Evolutionary conservation across 1,139 yeast genomes (phyloP), one percentile per base, ranked within the genome.

Genomic region (Kodamaea alishanica): DNA sequence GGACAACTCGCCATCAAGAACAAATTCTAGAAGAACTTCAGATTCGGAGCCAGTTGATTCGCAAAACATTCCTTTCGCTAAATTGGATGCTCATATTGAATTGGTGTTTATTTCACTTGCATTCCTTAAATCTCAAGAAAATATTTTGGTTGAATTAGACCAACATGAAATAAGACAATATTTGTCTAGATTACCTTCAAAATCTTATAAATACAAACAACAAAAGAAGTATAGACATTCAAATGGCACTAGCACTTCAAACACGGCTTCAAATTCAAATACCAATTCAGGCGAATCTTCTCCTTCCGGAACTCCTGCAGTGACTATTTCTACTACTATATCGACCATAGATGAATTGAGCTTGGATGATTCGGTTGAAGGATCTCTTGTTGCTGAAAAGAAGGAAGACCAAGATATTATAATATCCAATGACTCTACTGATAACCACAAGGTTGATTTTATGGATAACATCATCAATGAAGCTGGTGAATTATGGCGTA

Each of bases 401-500:
- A 39, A 35, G 4, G 15, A 33, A 10, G 26, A 33, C 6, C 40
- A 39, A 6, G 43, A 46, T 29, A 40, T 46, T 45, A 42, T 68
- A 53, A 48, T 70, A 36, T 62, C 76, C 27, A 67, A 67, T 41
- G 72, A 65, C 42, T 58, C 66, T 6, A 46, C 48, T 10, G 54
- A 54, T 39, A 60, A 58, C 39, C 68, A 60, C 43, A 63, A 65
- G 28, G 67, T 74, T 35, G 74, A 74, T 49, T 87, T 81, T 54
- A 77, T 83, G 58, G 90, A 84, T 51, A 79, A 79, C 46, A 75
- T 88, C 26, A 70, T 88, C 32, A 65, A 67, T 37, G 95, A 84
- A 58, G 90, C 95, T 2, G 95, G 95, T 11, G 95, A 86, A 52
- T 68, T 86, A 37, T 88, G 95, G 95, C 70, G 96, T 44, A 83